Percentiles rank a stretch among this genome's conserved stretches.
Evolutionary conservation across 169 alveolate genomes (phyloP).

Genomic region (Eimeria mitis): DNA sequence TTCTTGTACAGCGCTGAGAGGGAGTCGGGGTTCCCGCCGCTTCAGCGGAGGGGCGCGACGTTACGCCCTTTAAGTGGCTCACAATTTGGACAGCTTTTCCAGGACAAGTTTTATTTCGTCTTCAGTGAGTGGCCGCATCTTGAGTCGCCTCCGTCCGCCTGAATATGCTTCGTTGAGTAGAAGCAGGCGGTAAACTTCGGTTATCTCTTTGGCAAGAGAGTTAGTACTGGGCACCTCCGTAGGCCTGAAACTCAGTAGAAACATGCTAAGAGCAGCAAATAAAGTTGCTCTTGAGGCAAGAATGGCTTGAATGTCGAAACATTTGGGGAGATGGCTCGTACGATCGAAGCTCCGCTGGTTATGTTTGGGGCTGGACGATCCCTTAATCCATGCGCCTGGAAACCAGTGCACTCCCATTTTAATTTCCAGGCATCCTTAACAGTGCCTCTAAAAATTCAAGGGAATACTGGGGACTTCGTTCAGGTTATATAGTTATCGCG

Average conservation of each 20-base stretch:
- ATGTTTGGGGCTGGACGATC: conserved; percentile 1
- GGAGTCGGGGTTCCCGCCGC: background rate
- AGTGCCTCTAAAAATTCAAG: background rate
- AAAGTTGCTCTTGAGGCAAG: background rate
- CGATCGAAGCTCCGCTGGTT: background rate
- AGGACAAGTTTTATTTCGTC: conserved; percentile 93
- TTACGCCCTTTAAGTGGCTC: background rate
- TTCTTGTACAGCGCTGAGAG: background rate
- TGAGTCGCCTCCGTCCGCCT: conserved; percentile 2
- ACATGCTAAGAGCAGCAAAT: background rate
- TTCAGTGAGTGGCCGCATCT: conserved; percentile 93
- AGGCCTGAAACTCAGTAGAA: background rate
- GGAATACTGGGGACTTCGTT: background rate
- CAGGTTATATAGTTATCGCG: background rate
- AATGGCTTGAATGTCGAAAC: background rate
- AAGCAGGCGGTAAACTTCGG: background rate
- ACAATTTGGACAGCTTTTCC: conserved; percentile 90
- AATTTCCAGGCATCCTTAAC: background rate
- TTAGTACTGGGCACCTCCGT: background rate
- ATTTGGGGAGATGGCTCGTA: background rate
- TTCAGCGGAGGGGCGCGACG: background rate
- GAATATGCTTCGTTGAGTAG: background rate
- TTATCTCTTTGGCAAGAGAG: background rate
- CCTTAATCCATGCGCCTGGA: no score
- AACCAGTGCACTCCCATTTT: background rate